Evolutionary conservation across 2,329 filamentous ascomycete species (phyloP).

Genomic region (Colletotrichum eremochloae): DNA sequence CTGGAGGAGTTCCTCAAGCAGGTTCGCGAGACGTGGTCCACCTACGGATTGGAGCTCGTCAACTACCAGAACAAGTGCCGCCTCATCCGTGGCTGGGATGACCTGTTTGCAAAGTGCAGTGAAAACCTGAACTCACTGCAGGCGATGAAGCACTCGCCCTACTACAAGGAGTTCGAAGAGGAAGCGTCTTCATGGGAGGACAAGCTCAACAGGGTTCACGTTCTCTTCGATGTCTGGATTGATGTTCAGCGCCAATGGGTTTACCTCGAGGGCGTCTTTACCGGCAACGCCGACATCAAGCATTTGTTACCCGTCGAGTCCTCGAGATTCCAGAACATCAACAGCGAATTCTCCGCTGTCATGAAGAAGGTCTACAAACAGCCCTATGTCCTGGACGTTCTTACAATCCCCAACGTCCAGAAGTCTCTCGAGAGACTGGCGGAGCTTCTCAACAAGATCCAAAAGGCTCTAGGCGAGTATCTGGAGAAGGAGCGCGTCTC

Average conservation of each 20-base stretch:
- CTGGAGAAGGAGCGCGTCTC: slow-evolving; percentile 97
- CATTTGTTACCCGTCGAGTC: slow-evolving; percentile 97
- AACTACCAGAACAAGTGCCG: slow-evolving; percentile 99
- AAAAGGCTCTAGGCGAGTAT: slow-evolving; percentile 98
- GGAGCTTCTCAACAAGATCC: slow-evolving; percentile 98
- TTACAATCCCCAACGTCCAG: slow-evolving; percentile 95
- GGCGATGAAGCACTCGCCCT: slow-evolving; percentile 98
- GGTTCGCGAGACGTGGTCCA: slow-evolving; percentile 96
- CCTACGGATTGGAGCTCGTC: slow-evolving; percentile 93
- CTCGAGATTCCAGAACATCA: slow-evolving; percentile 98
- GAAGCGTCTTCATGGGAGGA: slow-evolving; percentile 98
- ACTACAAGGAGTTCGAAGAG: slow-evolving; percentile 99
- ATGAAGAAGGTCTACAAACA: slow-evolving; percentile 99
- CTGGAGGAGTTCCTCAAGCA: slow-evolving; percentile 97
- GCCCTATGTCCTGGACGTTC: slow-evolving; percentile 93
- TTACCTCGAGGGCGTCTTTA: slow-evolving; percentile 98
- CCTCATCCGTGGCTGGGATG: slow-evolving; percentile 97
- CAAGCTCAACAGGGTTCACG: slow-evolving; percentile 95
- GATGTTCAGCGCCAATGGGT: slow-evolving; percentile 99
- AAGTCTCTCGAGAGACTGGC: slow-evolving; percentile 95
- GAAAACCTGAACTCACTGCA: slow-evolving; percentile 98
- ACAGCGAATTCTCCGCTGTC: slow-evolving; percentile 97
- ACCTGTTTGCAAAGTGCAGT: slow-evolving; percentile 97
- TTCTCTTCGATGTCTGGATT: slow-evolving; percentile 99
- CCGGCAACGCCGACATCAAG: slow-evolving; percentile 98